Base-by-base conservation (phyloP, 129 eudicot species). In the Pulicaria dysenterica region DNA sequence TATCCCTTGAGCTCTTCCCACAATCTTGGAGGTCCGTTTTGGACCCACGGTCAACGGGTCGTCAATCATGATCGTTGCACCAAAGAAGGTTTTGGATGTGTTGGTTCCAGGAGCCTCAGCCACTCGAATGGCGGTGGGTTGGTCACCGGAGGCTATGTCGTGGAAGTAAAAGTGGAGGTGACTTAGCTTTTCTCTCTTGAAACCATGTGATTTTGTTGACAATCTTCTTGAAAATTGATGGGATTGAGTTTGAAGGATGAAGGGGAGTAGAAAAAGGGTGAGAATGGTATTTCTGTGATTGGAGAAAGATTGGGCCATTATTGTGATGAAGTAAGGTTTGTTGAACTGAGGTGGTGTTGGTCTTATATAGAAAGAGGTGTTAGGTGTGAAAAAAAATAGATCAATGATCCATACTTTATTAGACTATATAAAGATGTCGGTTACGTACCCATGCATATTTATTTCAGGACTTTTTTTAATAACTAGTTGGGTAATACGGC, bases 141-240 rank as follows among this genome's bases (percentile, higher is more conserved):
- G 79, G 46, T 55, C 39, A 2, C 73, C 79, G 1, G 24, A 16
- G 12, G 34, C 40, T 75, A 65, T 65, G 24, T 75, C 73, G 0
- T 75, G 79, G 10, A 75, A 75, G 46, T 75, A 75, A 47, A 75
- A 75, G 34, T 75, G 79, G 24, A 75, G 73, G 58, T 75, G 79
- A 7, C 47, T 75, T 55, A 75, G 37, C 15, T 75, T 75, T 40
- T 64, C 48, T 75, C 42, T 53, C 48, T 64, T 65, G 45, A 75
- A 43, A 54, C 67, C 67, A 24, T 64, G 72, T 5, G 79, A 75
- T n/a, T 65, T 65, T 34, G 66, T 8, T 43, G 79, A 56, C 40
- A 54, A 3, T 5, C 65, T 75, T 12, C 5, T 55, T 64, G 79
- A 31, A 75, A 64, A 75, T 42, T 64, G 19, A 42, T 75, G 73